Conservation (phyloP, 176 grass and related monocot species). For the Alopecurus myosuroides region DNA sequence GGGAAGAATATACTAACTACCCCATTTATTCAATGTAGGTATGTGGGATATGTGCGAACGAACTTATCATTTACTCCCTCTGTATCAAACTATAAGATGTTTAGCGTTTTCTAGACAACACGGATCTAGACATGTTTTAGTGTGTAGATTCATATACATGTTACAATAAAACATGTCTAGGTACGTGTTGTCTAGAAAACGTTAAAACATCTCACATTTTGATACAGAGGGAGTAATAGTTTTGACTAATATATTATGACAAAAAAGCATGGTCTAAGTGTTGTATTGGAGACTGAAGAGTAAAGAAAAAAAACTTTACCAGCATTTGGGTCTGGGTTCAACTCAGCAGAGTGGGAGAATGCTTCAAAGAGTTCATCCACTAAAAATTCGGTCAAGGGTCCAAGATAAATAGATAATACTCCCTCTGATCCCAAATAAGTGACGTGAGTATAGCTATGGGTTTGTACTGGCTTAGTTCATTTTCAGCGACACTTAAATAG, state of each 20-base stretch:
- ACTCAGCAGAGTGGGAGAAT: slow-evolving; percentile 76
- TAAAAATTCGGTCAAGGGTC: slow-evolving; percentile 39
- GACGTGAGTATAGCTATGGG: too few relatives aligned
- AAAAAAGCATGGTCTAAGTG: neutral
- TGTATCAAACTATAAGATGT: too few relatives aligned
- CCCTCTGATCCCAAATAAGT: too few relatives aligned
- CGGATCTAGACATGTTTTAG: too few relatives aligned
- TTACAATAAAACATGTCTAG: too few relatives aligned
- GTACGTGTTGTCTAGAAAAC: too few relatives aligned
- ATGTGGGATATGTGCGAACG: neutral
- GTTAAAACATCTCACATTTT: too few relatives aligned
- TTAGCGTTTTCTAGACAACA: too few relatives aligned
- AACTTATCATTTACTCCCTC: neutral
- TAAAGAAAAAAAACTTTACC: slow-evolving; percentile 24
- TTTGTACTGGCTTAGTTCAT: too few relatives aligned
- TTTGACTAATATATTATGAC: neutral
- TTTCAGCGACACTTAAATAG: too few relatives aligned
- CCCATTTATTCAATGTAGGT: neutral
- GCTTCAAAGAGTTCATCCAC: slow-evolving; percentile 72
- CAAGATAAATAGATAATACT: neutral
- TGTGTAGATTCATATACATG: too few relatives aligned
- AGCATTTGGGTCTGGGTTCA: slow-evolving; percentile 80
- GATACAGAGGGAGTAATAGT: too few relatives aligned
- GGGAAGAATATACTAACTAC: neutral
- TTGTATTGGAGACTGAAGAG: neutral